Base-by-base conservation (phyloP, 371 early-diverging fungal genomes). In the Circinella umbellata region DNA sequence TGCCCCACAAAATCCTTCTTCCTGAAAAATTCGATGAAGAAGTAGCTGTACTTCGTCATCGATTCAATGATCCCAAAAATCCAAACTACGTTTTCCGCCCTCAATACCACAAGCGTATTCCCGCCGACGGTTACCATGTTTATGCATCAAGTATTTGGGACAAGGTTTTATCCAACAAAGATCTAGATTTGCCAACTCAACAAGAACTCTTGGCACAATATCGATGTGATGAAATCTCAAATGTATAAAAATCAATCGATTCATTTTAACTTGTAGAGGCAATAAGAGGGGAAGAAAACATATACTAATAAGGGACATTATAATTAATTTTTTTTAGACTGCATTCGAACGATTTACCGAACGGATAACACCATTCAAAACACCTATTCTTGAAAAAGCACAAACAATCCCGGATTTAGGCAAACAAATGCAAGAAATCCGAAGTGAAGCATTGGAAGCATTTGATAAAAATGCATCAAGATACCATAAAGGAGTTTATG, bases 151-250 rank as follows among this genome's bases (percentile, higher is more conserved):
- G 91, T 57, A 94, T 99, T 64, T 99, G 99, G 99, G 89, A 91
- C 69, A 95, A 95, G 83, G 95, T 98, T 59, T 81, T 94, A 69
- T 88, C 92, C 72, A 97, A 96, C 86, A 93, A 93, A 69, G 99
- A 98, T 72, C 82, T 99, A 69, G 99, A 99, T 83, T 80, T 99
- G 57, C 99, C 99, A 4, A 98, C 98, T 3, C 99, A 99, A 78
- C 97, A 97, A 82, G 95, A 98, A 75, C 81, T 99, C 57, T 83
- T 99, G 67, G 98, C 99, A 36, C 98, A 98, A 83, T 98, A 93
- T 79, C 92, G 99, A 63, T 99, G 99, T 78, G 99, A 99, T 70
- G 99, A 99, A 77, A 98, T 99, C 68, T 90, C 94, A n/a, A 89
- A 87, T 62, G 88, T 84, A 75, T 71, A 64, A 42, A 42, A 42